phyloP scores from a whole-genome alignment of 345 rosid genomes.

The Triadica sebifera region DNA sequence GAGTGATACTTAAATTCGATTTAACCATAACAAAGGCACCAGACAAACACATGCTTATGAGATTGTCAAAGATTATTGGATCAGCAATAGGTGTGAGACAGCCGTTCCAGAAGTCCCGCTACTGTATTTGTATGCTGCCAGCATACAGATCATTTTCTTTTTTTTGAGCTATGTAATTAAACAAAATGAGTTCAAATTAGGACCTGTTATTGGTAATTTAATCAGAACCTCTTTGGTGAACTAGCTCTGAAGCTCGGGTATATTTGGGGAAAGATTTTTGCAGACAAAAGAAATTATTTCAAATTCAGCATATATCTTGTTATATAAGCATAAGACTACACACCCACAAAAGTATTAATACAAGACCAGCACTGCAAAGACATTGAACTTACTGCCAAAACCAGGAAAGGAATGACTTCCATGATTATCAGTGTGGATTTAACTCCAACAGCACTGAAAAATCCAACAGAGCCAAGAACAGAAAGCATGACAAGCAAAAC shows the following conservation, averaged over 20 bases:
- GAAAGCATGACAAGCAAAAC: conserved; percentile 96
- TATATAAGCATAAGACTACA: background rate
- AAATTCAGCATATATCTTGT: background rate
- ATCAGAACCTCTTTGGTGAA: background rate
- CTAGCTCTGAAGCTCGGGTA: background rate
- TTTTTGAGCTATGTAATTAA: background rate
- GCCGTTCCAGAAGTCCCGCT: background rate
- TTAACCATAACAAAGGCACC: background rate
- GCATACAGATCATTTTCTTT: background rate
- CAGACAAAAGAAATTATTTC: background rate
- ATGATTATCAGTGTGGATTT: conserved; percentile 89
- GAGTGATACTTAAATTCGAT: background rate
- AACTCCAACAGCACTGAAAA: conserved; percentile 93
- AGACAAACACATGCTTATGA: background rate
- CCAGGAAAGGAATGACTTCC: conserved; percentile 99
- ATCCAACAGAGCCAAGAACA: conserved; percentile 87
- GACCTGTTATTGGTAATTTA: background rate
- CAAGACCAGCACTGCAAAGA: conserved; percentile 11
- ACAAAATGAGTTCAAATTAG: background rate
- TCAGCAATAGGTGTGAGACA: background rate
- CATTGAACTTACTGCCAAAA: conserved; percentile 78
- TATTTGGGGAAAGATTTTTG: background rate
- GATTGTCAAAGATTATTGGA: background rate
- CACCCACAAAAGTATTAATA: conserved; percentile 7
- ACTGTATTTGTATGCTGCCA: too few relatives aligned